Conservation (phyloP, 2,329 filamentous ascomycete genomes). For the Leptoxyphium fumago region DNA sequence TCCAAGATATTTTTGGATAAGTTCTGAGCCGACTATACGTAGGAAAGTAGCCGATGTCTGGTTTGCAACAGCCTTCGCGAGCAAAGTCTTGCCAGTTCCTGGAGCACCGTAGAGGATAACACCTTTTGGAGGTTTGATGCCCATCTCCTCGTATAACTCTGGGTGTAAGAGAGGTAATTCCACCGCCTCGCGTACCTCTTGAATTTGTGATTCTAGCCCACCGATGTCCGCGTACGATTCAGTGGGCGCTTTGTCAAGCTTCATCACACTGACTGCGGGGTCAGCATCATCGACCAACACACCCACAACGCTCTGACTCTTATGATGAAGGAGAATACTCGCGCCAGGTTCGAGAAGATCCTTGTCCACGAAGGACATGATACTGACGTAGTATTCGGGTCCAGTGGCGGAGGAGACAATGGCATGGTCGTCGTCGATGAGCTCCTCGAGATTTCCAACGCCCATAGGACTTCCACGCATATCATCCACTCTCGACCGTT, state of each 20-base stretch:
- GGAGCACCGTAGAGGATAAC: constrained; percentile 97
- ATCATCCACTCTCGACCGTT: constrained; percentile 87
- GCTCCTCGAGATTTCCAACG: constrained; percentile 90
- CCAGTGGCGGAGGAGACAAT: constrained; percentile 96
- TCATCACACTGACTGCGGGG: constrained; percentile 95
- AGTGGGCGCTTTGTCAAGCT: constrained; percentile 94
- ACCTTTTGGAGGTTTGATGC: constrained; percentile 98
- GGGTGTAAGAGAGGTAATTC: constrained; percentile 90
- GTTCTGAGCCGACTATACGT: constrained; percentile 88
- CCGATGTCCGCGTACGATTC: constrained; percentile 98
- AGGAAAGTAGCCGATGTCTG: constrained; percentile 98
- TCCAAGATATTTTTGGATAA: constrained; percentile 97
- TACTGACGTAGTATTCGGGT: constrained; percentile 97
- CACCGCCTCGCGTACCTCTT: constrained; percentile 94
- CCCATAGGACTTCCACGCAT: constrained; percentile 99
- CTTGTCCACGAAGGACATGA: constrained; percentile 99
- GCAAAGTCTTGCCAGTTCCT: constrained; percentile 87
- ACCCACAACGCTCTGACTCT: constrained; percentile 93
- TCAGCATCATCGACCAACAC: constrained; percentile 94
- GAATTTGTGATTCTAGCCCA: constrained; percentile 86
- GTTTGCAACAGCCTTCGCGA: constrained; percentile 95
- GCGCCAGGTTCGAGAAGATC: constrained; percentile 92
- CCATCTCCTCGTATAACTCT: constrained; percentile 98
- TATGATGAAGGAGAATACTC: constrained; percentile 90
- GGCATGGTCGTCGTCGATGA: constrained; percentile 98